Base-by-base conservation (phyloP, 768 basidiomycete genomes). In the Calocybe gangraenosa region DNA sequence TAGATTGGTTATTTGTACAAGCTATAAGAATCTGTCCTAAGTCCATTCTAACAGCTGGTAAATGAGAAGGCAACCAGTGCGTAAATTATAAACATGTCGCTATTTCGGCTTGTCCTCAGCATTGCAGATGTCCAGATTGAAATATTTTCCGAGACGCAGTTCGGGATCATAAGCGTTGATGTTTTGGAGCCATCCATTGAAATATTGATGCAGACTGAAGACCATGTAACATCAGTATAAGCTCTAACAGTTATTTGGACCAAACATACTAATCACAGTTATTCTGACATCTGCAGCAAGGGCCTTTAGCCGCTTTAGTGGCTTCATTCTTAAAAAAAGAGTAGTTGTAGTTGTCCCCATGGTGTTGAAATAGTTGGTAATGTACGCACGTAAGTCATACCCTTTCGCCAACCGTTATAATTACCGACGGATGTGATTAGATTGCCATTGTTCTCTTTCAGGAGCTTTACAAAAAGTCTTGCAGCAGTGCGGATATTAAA, bases 261-360 rank as follows among this genome's bases (percentile, higher is more conserved):
- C 43, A 43, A 23, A 70, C 84, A 54, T 57, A 85, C 87, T 93
- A 93, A 66, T 92, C 91, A 38, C 89, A 70, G 67, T 92, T 92
- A 60, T 89, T 83, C 69, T 91, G 89, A 62, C 84, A 84, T 36
- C 60, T 65, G 64, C 83, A 87, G 68, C 85, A 87, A 38, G 56
- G 25, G 1, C 70, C 65, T 39, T 67, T 41, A 9, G 68, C 74
- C 35, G 82, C 82, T 47, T 77, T 76, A 42, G 80, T 85, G 15
- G 84, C 85, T 21, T 74, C 52, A 0, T 15, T 59, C 81, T 84
- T n/a, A 45, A 37, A 34, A 25, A 37, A 23, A 30, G 37, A 38
- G 34, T 43, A 20, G 17, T 25, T 46, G 37, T 47, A 30, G 31
- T 4, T 9, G 17, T 23, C 25, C 8, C 15, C 14, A 6, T 37